These are phyloP conservation scores for Tagetes patula DNA, from an alignment of 129 eudicot species.

Conservation along the genomic window DNA sequence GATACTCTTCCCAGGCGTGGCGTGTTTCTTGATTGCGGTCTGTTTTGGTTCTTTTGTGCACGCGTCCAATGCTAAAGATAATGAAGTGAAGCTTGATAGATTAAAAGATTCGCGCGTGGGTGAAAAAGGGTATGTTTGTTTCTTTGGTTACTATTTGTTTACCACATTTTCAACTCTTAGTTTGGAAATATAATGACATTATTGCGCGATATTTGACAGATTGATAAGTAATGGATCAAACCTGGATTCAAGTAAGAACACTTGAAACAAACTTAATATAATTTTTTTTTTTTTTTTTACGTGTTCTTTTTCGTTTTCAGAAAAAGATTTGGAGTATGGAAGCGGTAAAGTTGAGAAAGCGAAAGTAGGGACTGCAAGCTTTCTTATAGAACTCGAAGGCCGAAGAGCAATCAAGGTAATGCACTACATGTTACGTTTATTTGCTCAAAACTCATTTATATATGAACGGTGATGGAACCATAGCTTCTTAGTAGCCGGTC, in stretches of 20 bases:
- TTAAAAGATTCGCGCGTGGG: conserved; percentile 1
- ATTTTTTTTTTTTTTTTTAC: conserved; percentile 9
- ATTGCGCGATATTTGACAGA: conserved; percentile 14
- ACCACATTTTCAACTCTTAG: background rate
- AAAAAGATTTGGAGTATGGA: conserved; percentile 52
- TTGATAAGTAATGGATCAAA: conserved; percentile 17
- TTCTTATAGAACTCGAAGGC: conserved; percentile 72
- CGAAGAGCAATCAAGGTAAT: conserved; percentile 77
- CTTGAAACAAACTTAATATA: too few species aligned
- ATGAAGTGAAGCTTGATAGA: conserved; percentile 49
- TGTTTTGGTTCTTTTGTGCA: conserved; percentile 72
- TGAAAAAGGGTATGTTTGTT: conserved; percentile 18
- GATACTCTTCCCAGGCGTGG: conserved; percentile 88
- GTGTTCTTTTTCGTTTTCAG: conserved; percentile 3
- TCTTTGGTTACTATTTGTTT: background rate
- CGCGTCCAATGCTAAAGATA: conserved; percentile 67
- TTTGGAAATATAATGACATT: background rate
- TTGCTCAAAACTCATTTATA: background rate
- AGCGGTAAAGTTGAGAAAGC: conserved; percentile 43
- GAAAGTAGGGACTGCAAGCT: conserved; percentile 66
- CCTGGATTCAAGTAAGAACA: conserved; percentile 24
- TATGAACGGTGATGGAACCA: too few species aligned
- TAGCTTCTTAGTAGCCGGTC: too few species aligned
- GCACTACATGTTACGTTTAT: background rate
- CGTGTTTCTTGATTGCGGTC: conserved; percentile 79